These are phyloP conservation scores for Debaryomyces fabryi DNA, from an alignment of 1,139 yeast genomes.

Conservation along the genomic window DNA sequence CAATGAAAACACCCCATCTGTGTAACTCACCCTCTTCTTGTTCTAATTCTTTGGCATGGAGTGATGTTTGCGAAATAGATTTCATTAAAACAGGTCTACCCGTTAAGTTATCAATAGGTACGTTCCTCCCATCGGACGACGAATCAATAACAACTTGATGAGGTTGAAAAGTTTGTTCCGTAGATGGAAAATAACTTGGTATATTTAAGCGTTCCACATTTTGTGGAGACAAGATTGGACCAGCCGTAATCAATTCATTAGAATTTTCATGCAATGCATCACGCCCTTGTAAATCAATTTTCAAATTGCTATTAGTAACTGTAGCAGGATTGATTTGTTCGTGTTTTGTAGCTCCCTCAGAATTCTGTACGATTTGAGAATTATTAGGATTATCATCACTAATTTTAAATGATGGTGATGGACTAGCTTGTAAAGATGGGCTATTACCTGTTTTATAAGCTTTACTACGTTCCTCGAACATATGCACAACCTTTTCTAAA, in stretches of 20 bases:
- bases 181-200: conserved; percentile 26
- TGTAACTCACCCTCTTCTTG: conserved; percentile 92
- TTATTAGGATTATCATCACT: neutral
- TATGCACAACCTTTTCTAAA: conserved; percentile 44
- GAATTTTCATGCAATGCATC: conserved; percentile 52
- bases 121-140: conserved; percentile 53
- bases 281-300: conserved; percentile 13
- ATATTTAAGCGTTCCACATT: conserved; percentile 26
- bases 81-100: conserved; percentile 72
- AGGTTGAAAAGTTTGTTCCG: conserved; percentile 48
- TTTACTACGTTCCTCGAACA: conserved; percentile 47
- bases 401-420: conserved; percentile 3
- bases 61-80: conserved; percentile 64
- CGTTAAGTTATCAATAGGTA: conserved; percentile 66
- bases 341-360: neutral
- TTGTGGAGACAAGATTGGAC: conserved; percentile 56
- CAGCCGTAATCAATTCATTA: conserved; percentile 53
- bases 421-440: neutral
- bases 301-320: neutral
- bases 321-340: neutral
- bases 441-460: conserved; percentile 7
- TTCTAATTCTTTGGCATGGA: conserved; percentile 74
- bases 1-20: conserved; percentile 76
- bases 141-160: conserved; percentile 71
- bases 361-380: neutral